Evolutionary conservation across 176 grass and related monocot genomes (phyloP), one percentile per base, ranked within the genome.

Genomic region (Phragmites australis): DNA sequence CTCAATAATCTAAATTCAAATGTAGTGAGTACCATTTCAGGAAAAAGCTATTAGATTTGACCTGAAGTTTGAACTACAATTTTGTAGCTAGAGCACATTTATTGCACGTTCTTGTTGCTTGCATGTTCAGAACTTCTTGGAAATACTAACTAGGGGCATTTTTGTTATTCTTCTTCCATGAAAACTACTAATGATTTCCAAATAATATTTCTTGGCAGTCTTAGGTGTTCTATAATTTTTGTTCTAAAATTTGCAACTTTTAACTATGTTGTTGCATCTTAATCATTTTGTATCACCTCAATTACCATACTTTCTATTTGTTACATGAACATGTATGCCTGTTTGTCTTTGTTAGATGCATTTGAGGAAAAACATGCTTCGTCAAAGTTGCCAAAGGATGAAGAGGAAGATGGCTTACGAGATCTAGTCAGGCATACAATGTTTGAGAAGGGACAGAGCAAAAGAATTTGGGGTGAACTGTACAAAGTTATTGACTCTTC

Each of bases 401-500:
- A 90, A 26, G 85, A 97, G 57, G 92, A 97, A 87, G 92, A 97
- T 85, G 95, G 95, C 12, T 88, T 97, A 70, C 83, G 92, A 81
- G 95, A 97, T 76, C 83, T 97, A 32, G 94, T 97, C 12, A 85
- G 94, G 21, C 94, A 97, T 76, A 97, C 92, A 18, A 97, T 97
- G 94, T 97, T 97, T 74, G 94, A 97, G 83, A 97, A 97, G 67
- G 94, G 94, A 17, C 92, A 94, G 66, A 94, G 92, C 82, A 97
- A 97, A 84, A 85, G 92, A 80, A 97, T 97, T 65, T 97, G 95
- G 95, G 95, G 94, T 90, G 95, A 94, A 84, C 83, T 97, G 18
- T 97, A 97, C 84, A 97, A 94, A 92, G 95, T 97, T 81, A 76
- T 97, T 46, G 92, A 97, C 65, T 97, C 95, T 21, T 97, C 92